Percentiles rank a stretch among this genome's conserved stretches.
These are phyloP conservation scores for Corynascus novoguineensis DNA, from an alignment of 495 filamentous ascomycete species.

Conservation along the genomic window DNA sequence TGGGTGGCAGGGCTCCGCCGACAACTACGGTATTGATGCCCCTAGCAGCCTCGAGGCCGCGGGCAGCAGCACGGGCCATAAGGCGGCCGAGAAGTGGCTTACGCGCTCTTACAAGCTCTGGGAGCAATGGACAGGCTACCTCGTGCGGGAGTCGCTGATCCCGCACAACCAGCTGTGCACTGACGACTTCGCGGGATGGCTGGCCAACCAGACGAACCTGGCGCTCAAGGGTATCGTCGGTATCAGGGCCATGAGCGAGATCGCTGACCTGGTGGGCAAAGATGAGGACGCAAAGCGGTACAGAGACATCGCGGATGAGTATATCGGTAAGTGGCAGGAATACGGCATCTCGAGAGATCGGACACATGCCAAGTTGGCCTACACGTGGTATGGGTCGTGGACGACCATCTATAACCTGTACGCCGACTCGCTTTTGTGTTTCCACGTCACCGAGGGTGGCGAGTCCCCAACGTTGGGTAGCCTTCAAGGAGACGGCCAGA, in stretches of 20 bases:
- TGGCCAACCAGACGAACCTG: slow-evolving; percentile 88
- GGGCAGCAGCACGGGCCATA: slow-evolving; percentile 40
- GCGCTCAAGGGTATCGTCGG: slow-evolving; percentile 92
- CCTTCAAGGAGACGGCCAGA: slow-evolving; percentile 30
- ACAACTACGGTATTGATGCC: slow-evolving; percentile 43
- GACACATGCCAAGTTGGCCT: slow-evolving; percentile 82
- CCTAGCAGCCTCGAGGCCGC: neutral
- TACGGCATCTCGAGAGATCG: slow-evolving; percentile 75
- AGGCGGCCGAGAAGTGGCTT: slow-evolving; percentile 49
- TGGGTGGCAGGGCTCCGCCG: slow-evolving; percentile 20
- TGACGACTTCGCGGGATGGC: slow-evolving; percentile 93
- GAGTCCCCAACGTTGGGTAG: slow-evolving; percentile 4
- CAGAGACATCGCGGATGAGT: slow-evolving; percentile 63
- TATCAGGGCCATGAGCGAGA: slow-evolving; percentile 87
- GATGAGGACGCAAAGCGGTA: slow-evolving; percentile 62
- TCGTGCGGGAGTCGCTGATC: slow-evolving; percentile 79
- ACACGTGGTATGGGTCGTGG: slow-evolving; percentile 94
- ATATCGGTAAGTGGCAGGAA: slow-evolving; percentile 79
- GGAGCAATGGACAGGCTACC: slow-evolving; percentile 90
- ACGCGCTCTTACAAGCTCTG: slow-evolving; percentile 66
- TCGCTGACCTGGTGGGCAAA: slow-evolving; percentile 66
- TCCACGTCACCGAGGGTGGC: slow-evolving; percentile 49
- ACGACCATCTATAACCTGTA: slow-evolving; percentile 92
- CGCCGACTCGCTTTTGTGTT: slow-evolving; percentile 75
- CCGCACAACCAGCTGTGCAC: slow-evolving; percentile 87